Percentiles rank a stretch among this genome's conserved stretches.
Conservation (phyloP, 2,329 filamentous ascomycete genomes). For the Aspergillus felis region DNA sequence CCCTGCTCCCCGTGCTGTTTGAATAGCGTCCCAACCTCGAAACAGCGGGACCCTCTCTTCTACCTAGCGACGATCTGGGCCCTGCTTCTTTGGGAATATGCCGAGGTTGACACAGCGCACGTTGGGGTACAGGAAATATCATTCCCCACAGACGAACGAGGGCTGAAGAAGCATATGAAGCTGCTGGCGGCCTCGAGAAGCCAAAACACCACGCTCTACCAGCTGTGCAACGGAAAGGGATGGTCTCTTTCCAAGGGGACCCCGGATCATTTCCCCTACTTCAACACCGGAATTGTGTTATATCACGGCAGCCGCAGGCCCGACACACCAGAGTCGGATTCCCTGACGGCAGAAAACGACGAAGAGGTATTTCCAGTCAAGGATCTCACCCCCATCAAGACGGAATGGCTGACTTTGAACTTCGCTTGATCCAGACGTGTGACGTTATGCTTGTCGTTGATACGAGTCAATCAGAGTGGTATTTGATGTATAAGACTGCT, state of each 20-base stretch:
- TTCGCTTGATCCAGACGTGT: too few relatives aligned
- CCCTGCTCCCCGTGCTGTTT: too few relatives aligned
- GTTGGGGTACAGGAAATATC: background rate
- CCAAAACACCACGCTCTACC: background rate
- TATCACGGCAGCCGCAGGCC: background rate
- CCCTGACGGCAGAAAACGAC: too few relatives aligned
- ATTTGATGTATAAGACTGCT: too few relatives aligned
- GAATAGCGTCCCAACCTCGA: background rate
- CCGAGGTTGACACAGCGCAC: background rate
- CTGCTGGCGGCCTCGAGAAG: background rate
- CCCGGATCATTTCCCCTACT: background rate
- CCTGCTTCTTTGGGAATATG: background rate
- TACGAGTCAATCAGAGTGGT: too few relatives aligned
- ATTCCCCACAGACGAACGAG: background rate
- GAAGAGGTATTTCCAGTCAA: too few relatives aligned
- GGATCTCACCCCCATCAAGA: too few relatives aligned
- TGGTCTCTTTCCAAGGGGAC: background rate
- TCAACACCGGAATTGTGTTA: background rate
- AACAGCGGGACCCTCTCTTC: background rate
- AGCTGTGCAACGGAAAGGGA: background rate
- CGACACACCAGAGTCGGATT: too few relatives aligned
- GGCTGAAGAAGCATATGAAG: background rate
- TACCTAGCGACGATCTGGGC: background rate
- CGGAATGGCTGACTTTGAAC: too few relatives aligned
- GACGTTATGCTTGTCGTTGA: too few relatives aligned